Evolutionary conservation across 2,329 filamentous ascomycete genomes (phyloP).

Genomic region (Phyllosticta capitalensis): DNA sequence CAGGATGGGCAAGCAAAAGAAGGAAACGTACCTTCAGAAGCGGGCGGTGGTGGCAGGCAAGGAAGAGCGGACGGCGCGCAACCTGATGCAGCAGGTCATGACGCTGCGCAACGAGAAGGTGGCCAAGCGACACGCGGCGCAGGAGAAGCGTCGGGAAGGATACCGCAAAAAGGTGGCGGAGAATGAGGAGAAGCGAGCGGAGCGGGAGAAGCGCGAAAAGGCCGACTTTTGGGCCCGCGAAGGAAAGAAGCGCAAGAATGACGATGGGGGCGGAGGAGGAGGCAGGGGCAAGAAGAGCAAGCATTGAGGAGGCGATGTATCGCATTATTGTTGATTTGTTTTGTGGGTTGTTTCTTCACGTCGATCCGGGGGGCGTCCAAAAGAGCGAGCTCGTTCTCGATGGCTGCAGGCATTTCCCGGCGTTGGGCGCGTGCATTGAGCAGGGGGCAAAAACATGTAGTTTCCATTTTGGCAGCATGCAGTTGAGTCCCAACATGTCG

Average conservation of each 20-base stretch:
- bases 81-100: slow-evolving; percentile 86
- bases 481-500: too few species aligned
- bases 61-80: slow-evolving; percentile 81
- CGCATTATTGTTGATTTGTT: not conserved
- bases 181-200: slow-evolving; percentile 73
- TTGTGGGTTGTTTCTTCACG: not conserved
- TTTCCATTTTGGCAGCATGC: too few species aligned
- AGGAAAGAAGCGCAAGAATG: slow-evolving; percentile 64
- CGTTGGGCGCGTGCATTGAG: slow-evolving; percentile 5
- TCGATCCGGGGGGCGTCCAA: not conserved
- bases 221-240: slow-evolving; percentile 90
- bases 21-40: slow-evolving; percentile 86
- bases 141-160: slow-evolving; percentile 74
- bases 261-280: slow-evolving; percentile 34
- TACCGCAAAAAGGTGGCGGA: slow-evolving; percentile 79
- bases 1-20: slow-evolving; percentile 67
- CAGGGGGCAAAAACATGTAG: too few species aligned
- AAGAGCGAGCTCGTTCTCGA: slow-evolving; percentile 7
- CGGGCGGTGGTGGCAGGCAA: slow-evolving; percentile 70
- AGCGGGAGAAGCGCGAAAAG: slow-evolving; percentile 80
- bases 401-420: slow-evolving; percentile 9
- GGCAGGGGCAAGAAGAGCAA: slow-evolving; percentile 3
- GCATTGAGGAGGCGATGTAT: slow-evolving; percentile 2
- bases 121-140: slow-evolving; percentile 71
- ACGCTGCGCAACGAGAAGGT: slow-evolving; percentile 85